Base-by-base conservation (phyloP, 1,139 yeast species). In the Blastobotrys capitulatus region DNA sequence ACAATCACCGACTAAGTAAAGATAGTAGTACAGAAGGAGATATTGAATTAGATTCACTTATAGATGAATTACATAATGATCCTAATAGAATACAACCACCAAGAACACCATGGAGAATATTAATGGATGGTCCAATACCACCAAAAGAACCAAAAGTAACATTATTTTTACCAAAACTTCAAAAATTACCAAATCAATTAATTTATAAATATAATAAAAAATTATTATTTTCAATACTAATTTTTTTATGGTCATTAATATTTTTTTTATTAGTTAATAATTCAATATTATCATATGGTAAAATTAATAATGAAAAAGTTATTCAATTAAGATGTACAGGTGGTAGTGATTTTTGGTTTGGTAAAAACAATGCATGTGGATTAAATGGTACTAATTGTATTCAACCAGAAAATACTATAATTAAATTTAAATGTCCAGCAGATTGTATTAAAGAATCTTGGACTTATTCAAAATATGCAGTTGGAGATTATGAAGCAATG, bases 341-440 rank as follows among this genome's bases (percentile, higher is more conserved):
- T 6, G 73, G 72, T 32, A 61, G 65, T 10, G 65, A 67, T 36
- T 68, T 83, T 47, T 88, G 96, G 96, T 68, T 62, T 42, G 96
- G 96, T 16, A 66, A 63, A 25, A 85, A 86, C 60, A 82, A 78
- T 3, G 75, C 71, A 1, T 90, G 97, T 71, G 97, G 97, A 0
- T 58, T 84, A 8, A 71, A 83, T 58, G 96, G 83, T 1, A 67
- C 70, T 19, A 57, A 69, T 7, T 90, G 97, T 67, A 57, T 38
- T 60, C 61, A 12, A 78, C 79, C 1, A 66, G 62, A 61, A 1
- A 64, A 62, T 12, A 61, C 73, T 35, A 83, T 82, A 40, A 72
- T 83, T 19, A 66, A 77, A 10, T 76, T 90, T 60, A 73, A 89
- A 57, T 90, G 97, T 66, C 96, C 97, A 0, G 95, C 97, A 0